phyloP scores from a whole-genome alignment of 345 rosid species.

The Brassica cretica region DNA sequence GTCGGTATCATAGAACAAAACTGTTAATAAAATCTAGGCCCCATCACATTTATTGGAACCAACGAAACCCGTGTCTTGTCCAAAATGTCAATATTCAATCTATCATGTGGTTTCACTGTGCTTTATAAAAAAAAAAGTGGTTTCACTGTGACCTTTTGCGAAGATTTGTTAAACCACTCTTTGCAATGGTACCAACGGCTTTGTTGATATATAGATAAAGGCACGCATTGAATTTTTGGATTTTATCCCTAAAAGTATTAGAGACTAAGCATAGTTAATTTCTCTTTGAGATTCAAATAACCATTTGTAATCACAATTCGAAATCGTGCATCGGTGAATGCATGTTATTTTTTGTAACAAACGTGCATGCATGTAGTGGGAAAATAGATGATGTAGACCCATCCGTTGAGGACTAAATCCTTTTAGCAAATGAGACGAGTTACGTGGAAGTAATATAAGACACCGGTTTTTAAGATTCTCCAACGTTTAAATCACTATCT shows the following conservation, averaged over 20 bases:
- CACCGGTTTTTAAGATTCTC: background rate
- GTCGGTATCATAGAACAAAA: background rate
- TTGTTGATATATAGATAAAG: background rate
- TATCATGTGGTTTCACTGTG: background rate
- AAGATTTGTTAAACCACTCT: conserved; percentile 4
- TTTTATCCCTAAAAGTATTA: background rate
- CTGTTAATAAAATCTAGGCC: conserved; percentile 13
- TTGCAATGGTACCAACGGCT: background rate
- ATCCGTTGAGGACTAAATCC: background rate
- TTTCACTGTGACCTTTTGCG: background rate
- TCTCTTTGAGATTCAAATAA: background rate
- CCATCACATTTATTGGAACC: conserved; percentile 24
- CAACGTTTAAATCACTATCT: background rate
- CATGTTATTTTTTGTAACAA: background rate
- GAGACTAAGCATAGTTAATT: background rate
- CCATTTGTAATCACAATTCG: background rate
- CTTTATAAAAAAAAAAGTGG: background rate
- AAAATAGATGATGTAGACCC: background rate
- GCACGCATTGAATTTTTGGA: background rate
- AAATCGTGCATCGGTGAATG: background rate
- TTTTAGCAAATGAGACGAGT: background rate
- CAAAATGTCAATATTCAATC: background rate
- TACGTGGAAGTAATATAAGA: background rate
- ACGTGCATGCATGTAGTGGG: background rate
- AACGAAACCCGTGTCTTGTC: conserved; percentile 2